phyloP scores from a whole-genome alignment of 495 filamentous ascomycete species.

The Xylaria curta region DNA sequence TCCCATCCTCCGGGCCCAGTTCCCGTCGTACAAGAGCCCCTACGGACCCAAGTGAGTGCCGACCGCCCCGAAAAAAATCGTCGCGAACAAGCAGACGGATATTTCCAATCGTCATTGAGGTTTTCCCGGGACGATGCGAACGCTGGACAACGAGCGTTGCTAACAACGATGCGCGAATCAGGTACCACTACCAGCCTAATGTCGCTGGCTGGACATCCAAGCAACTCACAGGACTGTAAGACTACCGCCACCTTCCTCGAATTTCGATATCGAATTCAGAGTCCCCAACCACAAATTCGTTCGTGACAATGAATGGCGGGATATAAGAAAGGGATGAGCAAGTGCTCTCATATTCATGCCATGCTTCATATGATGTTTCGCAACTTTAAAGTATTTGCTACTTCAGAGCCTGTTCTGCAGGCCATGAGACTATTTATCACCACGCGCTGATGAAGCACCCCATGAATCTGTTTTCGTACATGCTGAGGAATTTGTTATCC shows the following conservation, averaged over 20 bases:
- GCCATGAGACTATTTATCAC: slow-evolving; percentile 98
- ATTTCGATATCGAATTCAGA: background rate
- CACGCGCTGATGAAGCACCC: slow-evolving; percentile 76
- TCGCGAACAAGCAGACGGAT: background rate
- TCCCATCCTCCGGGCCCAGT: slow-evolving; percentile 37
- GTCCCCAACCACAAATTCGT: background rate
- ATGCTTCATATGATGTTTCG: slow-evolving; percentile 80
- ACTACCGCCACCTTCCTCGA: background rate
- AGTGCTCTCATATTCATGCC: background rate
- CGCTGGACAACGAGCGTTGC: slow-evolving; percentile 19
- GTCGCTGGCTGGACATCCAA: slow-evolving; percentile 47
- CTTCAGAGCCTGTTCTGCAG: slow-evolving; percentile 89
- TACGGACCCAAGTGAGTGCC: slow-evolving; percentile 60
- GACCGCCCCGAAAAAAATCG: background rate
- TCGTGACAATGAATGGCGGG: background rate
- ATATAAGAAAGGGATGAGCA: background rate
- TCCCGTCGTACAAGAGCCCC: slow-evolving; percentile 53
- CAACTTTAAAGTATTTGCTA: slow-evolving; percentile 98
- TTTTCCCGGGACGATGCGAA: background rate
- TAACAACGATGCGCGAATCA: slow-evolving; percentile 39
- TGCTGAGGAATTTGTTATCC: background rate
- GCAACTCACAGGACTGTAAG: slow-evolving; percentile 49
- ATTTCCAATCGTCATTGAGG: background rate
- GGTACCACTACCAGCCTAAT: slow-evolving; percentile 56
- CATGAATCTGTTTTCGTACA: slow-evolving; percentile 9